Conservation (phyloP, 78 protist species). For the Pelomyxa schiedti region DNA sequence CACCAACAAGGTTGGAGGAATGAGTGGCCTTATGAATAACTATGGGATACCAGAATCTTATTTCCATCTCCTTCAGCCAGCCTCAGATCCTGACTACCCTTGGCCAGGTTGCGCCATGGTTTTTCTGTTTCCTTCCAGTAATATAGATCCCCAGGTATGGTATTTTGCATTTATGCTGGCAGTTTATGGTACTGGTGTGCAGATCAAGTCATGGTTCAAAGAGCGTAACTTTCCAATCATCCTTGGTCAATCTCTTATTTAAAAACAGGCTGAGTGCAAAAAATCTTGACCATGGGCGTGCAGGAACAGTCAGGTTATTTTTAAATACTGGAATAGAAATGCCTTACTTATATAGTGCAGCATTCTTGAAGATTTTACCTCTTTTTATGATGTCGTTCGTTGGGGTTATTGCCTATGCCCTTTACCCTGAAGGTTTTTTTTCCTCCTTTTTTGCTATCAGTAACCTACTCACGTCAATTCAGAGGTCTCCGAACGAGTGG, state of each 20-base stretch:
- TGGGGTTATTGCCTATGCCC: not conserved
- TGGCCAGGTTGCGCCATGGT: too few relatives aligned
- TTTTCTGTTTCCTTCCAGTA: too few relatives aligned
- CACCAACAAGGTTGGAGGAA: not conserved
- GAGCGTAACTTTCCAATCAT: too few relatives aligned
- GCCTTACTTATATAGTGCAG: too few relatives aligned
- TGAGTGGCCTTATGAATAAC: not conserved
- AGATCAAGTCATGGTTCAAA: slow-evolving; percentile 3
- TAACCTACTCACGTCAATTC: not conserved
- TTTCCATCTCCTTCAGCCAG: not conserved
- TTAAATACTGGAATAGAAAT: too few relatives aligned
- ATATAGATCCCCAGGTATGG: too few relatives aligned
- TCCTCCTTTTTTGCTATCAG: not conserved
- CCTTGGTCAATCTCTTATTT: too few relatives aligned
- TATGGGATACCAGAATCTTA: not conserved
- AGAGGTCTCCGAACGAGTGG: not conserved
- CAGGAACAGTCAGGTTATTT: not conserved
- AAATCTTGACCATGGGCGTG: not conserved
- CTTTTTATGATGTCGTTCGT: not conserved
- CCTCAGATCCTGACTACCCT: not conserved
- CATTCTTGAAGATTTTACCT: not conserved
- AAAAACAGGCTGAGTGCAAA: not conserved
- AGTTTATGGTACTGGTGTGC: slow-evolving; percentile 2
- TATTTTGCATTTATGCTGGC: not conserved
- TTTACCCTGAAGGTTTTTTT: not conserved